A percentile compares a stretch with the other conserved stretches of the same genome.
Conservation (phyloP, 306 rosid species). For the Astragalus glycyphyllos region DNA sequence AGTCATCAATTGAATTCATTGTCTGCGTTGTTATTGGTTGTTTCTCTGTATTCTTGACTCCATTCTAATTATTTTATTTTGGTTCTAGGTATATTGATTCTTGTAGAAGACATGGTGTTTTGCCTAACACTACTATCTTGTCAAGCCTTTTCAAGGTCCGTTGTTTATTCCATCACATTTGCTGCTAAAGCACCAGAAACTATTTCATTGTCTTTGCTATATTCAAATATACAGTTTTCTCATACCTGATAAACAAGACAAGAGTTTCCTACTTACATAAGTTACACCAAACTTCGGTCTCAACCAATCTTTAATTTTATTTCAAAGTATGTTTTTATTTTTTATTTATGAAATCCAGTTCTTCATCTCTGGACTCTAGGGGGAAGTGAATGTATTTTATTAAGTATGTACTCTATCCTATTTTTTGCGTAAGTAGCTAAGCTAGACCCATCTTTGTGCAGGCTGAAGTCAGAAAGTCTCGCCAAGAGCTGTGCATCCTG, state of each 20-base stretch:
- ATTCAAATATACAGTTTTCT: conserved; percentile 30
- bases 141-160: conserved; percentile 70
- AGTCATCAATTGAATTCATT: not conserved
- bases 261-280: not conserved
- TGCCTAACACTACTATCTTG: conserved; percentile 63
- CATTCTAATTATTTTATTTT: conserved; percentile 7
- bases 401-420: conserved; percentile 24
- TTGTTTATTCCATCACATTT: conserved; percentile 31
- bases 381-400: conserved; percentile 15
- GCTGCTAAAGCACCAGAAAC: conserved; percentile 9
- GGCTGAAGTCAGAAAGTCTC: conserved; percentile 64
- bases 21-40: conserved; percentile 13
- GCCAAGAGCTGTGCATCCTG: conserved; percentile 58
- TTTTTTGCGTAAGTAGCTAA: conserved; percentile 41
- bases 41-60: conserved; percentile 6
- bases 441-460: conserved; percentile 41
- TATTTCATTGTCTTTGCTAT: conserved; percentile 6
- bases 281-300: conserved; percentile 11
- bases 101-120: conserved; percentile 68
- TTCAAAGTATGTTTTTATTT: not conserved
- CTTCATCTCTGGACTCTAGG: conserved; percentile 6
- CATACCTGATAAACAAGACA: conserved; percentile 10
- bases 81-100: conserved; percentile 68
- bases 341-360: not conserved
- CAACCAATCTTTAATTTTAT: conserved; percentile 12